Evolutionary conservation across 441 rosid species (phyloP).

Genomic region (Adansonia gregorii): DNA sequence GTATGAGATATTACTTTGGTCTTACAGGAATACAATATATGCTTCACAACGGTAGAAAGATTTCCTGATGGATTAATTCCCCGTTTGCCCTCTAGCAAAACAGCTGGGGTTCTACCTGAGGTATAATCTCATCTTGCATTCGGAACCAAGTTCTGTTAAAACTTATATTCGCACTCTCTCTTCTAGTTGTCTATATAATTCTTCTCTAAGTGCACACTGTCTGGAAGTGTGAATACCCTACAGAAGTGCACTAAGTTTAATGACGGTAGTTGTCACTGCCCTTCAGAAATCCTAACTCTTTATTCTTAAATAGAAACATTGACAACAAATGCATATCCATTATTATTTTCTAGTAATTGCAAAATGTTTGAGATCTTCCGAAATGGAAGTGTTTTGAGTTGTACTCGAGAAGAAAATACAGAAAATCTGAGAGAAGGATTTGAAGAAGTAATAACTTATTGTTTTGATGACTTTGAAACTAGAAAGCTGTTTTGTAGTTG

Average conservation of each 20-base stretch:
- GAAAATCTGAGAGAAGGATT: neutral
- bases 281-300: neutral
- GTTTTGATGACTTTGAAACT: slow-evolving; percentile 8
- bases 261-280: slow-evolving; percentile 1
- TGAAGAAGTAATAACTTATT: neutral
- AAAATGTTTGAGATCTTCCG: neutral
- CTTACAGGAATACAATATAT: slow-evolving; percentile 90
- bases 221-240: neutral
- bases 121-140: slow-evolving; percentile 40
- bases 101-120: slow-evolving; percentile 90
- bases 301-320: neutral
- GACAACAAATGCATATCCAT: neutral
- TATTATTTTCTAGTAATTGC: neutral
- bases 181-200: slow-evolving; percentile 2
- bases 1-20: slow-evolving; percentile 27
- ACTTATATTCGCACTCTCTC: neutral
- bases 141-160: slow-evolving; percentile 16
- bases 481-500: slow-evolving; percentile 6
- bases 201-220: neutral
- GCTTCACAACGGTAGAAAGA: slow-evolving; percentile 92
- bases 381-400: slow-evolving; percentile 2
- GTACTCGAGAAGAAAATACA: neutral
- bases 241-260: neutral
- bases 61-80: slow-evolving; percentile 74
- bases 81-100: slow-evolving; percentile 66